These are phyloP conservation scores for Pseudogymnoascus sp. DNA, from an alignment of 2,329 filamentous ascomycete species.

Conservation along the genomic window DNA sequence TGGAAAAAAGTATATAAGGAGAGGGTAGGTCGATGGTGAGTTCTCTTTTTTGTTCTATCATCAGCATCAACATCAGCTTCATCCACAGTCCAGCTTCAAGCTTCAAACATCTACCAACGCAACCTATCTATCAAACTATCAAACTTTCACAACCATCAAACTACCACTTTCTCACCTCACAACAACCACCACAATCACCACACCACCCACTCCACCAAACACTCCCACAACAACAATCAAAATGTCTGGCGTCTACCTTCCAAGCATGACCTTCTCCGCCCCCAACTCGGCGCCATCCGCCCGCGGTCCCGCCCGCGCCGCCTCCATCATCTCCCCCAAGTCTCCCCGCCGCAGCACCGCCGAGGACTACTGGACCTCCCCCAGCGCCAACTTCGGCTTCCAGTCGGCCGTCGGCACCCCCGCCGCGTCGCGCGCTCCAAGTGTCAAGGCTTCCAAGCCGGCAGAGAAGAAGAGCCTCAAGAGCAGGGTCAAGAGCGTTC, in stretches of 20 bases:
- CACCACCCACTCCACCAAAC: conserved; percentile 4
- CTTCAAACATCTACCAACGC: background rate
- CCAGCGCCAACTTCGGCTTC: conserved; percentile 4
- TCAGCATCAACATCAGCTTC: conserved; percentile 7
- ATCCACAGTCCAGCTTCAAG: background rate
- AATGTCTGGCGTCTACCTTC: background rate
- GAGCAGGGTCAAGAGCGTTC: background rate
- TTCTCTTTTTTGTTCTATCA: background rate
- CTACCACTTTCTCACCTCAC: background rate
- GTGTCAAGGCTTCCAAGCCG: background rate
- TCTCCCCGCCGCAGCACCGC: conserved; percentile 2
- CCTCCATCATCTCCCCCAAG: background rate
- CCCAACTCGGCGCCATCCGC: background rate
- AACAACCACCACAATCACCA: background rate
- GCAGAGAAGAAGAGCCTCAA: background rate
- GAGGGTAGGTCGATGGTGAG: background rate
- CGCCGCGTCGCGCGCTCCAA: background rate
- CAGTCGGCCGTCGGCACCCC: background rate
- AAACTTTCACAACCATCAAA: background rate
- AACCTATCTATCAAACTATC: background rate
- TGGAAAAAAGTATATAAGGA: conserved; percentile 3
- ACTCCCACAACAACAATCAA: background rate
- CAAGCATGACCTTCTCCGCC: background rate
- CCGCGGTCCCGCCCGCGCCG: background rate
- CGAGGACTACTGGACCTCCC: conserved; percentile 5